Evolutionary conservation across 805 yeast species (phyloP), one percentile per base, ranked within the genome.

Genomic region (Lachancea quebecensis): DNA sequence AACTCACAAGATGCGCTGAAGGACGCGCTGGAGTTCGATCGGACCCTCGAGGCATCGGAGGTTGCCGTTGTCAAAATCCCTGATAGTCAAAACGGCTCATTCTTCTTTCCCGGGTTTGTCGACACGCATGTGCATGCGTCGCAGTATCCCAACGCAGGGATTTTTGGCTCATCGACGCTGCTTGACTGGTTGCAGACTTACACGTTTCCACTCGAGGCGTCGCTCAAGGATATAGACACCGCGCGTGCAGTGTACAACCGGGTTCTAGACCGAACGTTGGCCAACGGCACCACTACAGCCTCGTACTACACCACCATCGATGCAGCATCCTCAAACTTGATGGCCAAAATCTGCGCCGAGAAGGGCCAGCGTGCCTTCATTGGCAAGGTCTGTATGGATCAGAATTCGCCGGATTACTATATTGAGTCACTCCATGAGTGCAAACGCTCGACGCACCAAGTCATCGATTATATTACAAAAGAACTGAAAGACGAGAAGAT

Each of bases 371-470:
- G 97, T 49, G 96, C 96, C 0, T 74, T 85, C 44, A 79, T 93
- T 33, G 99, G 99, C 3, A 82, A 91, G 55, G 95, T 88, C 16
- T 93, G 98, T 61, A 93, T 93, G 98, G 83, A 89, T 59, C 75
- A 77, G 49, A 82, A 86, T 66, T 77, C 87, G 1, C 95, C 93
- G 0, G 82, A 76, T 28, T 83, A 77, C 59, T 79, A 86, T 62
- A 61, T 70, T 36, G 90, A 86, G 55, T 68, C 79, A 6, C 56
- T 69, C 4, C 75, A 78, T 21, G 78, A 75, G 33, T 75, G 85
- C 32, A 60, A 81, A 35, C 56, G 65, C 15, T 72, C 81, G 3
- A 85, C 85, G 51, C 51, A 68, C 12, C 64, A 69, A 4, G 78
- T 88, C 2, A 72, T 85, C 3, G 69, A 75, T 9, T 81, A 82